phyloP scores from a whole-genome alignment of 2,329 filamentous ascomycete species.

The Periconia macrospinosa region DNA sequence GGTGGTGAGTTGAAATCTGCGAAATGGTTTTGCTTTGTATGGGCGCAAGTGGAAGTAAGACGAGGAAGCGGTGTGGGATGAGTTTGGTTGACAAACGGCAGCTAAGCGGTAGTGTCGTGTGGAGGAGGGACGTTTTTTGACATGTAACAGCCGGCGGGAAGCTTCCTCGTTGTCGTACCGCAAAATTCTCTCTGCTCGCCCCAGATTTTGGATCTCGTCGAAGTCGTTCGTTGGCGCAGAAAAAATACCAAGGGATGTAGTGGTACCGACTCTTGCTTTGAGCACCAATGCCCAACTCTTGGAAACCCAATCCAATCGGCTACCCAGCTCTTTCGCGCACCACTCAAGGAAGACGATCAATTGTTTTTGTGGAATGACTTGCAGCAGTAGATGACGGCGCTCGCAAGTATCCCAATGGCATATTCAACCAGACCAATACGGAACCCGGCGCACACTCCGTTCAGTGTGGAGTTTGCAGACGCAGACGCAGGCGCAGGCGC shows the following conservation, averaged over 20 bases:
- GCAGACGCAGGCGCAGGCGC: background rate
- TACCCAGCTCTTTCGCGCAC: background rate
- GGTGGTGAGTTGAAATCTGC: background rate
- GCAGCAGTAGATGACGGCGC: background rate
- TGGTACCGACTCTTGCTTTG: background rate
- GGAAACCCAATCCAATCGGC: background rate
- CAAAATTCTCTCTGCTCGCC: no score
- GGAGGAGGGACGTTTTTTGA: background rate
- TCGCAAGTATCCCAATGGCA: background rate
- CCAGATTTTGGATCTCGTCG: background rate
- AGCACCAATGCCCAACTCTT: background rate
- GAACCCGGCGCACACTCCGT: background rate
- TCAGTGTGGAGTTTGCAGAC: background rate
- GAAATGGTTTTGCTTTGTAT: background rate
- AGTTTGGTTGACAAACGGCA: background rate
- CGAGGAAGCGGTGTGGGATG: background rate
- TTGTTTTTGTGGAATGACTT: background rate
- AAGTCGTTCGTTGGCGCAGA: background rate
- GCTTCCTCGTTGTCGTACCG: background rate
- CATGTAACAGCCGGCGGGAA: constrained; percentile 1
- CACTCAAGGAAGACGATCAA: background rate
- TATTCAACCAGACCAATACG: background rate
- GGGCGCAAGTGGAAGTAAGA: background rate
- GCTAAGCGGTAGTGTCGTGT: background rate
- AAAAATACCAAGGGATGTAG: background rate